Evolutionary conservation across 352 stramenopile genomes (phyloP).

Genomic region (Phytophthora sojae): DNA sequence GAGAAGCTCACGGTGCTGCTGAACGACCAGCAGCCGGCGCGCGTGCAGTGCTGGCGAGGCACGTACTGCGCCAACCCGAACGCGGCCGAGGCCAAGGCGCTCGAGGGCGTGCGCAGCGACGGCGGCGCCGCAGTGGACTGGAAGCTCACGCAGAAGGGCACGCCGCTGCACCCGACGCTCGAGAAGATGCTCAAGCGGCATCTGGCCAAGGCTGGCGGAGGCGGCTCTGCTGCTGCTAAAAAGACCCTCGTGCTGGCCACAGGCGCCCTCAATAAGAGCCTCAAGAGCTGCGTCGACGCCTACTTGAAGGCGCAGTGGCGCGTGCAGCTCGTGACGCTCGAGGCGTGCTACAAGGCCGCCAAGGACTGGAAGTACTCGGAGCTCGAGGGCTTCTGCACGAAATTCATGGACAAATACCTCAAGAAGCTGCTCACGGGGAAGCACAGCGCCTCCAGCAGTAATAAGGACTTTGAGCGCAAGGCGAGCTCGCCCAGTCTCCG

Average conservation of each 20-base stretch:
- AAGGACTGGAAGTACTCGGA: constrained; percentile 18
- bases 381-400: constrained; percentile 13
- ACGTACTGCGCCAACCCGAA: constrained; percentile 35
- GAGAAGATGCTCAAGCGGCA: constrained; percentile 38
- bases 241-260: constrained; percentile 32
- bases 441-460: neutral
- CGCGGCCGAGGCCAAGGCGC: constrained; percentile 13
- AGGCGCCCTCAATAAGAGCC: constrained; percentile 15
- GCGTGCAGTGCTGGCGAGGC: constrained; percentile 32
- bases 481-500: constrained; percentile 18
- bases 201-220: constrained; percentile 4
- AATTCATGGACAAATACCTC: constrained; percentile 28
- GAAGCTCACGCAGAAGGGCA: constrained; percentile 39
- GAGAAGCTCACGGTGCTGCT: constrained; percentile 29
- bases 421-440: constrained; percentile 25
- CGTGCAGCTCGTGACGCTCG: constrained; percentile 32
- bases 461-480: constrained; percentile 21
- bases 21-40: constrained; percentile 22
- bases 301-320: constrained; percentile 32
- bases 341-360: constrained; percentile 14
- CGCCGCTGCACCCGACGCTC: constrained; percentile 33
- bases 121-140: constrained; percentile 16
- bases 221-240: neutral
- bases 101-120: constrained; percentile 22
- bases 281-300: constrained; percentile 25